phyloP scores from a whole-genome alignment of 1,284 basidiomycete species.

The Microbotryum silenes-acaulis region DNA sequence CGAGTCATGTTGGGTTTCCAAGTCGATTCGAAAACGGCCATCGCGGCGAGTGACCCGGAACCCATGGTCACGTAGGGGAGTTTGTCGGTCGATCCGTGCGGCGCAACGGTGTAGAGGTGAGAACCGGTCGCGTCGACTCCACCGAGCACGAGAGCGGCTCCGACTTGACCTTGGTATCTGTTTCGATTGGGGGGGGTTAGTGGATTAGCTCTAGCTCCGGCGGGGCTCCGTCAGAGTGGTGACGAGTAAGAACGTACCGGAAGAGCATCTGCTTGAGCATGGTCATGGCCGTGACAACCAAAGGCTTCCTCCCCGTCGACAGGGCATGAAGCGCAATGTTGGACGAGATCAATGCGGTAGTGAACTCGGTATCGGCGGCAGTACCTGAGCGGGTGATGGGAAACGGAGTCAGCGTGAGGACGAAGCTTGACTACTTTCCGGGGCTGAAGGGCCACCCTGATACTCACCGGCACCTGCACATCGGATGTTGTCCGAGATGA shows the following conservation, averaged over 20 bases:
- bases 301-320: constrained; percentile 74
- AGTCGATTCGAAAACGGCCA: constrained; percentile 90
- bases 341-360: constrained; percentile 77
- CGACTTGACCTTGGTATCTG: constrained; percentile 88
- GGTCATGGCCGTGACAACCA: constrained; percentile 95
- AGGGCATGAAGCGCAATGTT: constrained; percentile 85
- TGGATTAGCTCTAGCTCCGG: not conserved
- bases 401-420: not conserved
- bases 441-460: constrained; percentile 38
- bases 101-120: constrained; percentile 91
- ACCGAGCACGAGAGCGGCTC: constrained; percentile 93
- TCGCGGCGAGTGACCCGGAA: constrained; percentile 88
- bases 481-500: constrained; percentile 83
- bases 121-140: constrained; percentile 89
- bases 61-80: constrained; percentile 99
- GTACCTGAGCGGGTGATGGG: not conserved
- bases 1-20: constrained; percentile 80
- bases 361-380: constrained; percentile 28
- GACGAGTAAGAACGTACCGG: constrained; percentile 47
- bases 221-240: not conserved
- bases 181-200: not conserved
- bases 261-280: constrained; percentile 88
- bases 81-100: constrained; percentile 97
- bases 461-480: constrained; percentile 97
- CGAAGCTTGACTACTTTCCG: too few relatives aligned